A percentile compares a stretch with the other conserved stretches of the same genome.
Evolutionary conservation across 2,329 filamentous ascomycete genomes (phyloP).

Genomic region (Diaporthe citriasiana): DNA sequence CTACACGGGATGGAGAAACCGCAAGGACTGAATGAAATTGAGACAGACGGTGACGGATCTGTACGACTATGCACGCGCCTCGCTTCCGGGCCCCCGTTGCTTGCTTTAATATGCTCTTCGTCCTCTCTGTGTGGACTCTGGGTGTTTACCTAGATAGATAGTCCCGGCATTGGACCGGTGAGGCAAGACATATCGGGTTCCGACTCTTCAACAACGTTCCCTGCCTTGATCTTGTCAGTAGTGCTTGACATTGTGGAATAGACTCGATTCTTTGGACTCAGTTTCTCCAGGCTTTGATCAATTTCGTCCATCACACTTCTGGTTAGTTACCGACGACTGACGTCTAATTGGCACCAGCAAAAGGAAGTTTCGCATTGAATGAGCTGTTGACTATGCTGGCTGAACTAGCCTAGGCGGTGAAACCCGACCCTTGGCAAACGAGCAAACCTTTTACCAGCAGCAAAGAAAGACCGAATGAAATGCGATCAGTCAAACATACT

Average conservation of each 20-base stretch:
- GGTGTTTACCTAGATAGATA: slow-evolving; percentile 23
- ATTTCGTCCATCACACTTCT: too few relatives aligned
- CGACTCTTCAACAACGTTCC: slow-evolving; percentile 21
- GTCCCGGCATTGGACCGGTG: slow-evolving; percentile 18
- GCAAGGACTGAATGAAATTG: slow-evolving; percentile 36
- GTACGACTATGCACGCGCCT: slow-evolving; percentile 40
- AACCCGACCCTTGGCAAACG: not conserved
- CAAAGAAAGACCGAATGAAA: not conserved
- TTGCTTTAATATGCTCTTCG: slow-evolving; percentile 26
- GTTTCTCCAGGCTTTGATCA: not conserved
- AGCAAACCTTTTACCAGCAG: not conserved
- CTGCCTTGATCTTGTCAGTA: slow-evolving; percentile 14
- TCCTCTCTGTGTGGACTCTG: slow-evolving; percentile 10
- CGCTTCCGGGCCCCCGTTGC: slow-evolving; percentile 13
- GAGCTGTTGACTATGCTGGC: not conserved
- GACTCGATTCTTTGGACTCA: not conserved
- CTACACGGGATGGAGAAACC: slow-evolving; percentile 4
- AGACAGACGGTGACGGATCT: slow-evolving; percentile 35
- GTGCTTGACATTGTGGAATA: slow-evolving; percentile 27
- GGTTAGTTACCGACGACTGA: not conserved
- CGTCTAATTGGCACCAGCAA: not conserved
- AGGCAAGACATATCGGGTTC: slow-evolving; percentile 23
- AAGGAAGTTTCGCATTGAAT: too few relatives aligned
- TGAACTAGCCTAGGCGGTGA: not conserved
- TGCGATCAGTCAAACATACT: not conserved